Evolutionary conservation across 345 rosid genomes (phyloP), one percentile per base, ranked within the genome.

Genomic region (Populus deltoides): DNA sequence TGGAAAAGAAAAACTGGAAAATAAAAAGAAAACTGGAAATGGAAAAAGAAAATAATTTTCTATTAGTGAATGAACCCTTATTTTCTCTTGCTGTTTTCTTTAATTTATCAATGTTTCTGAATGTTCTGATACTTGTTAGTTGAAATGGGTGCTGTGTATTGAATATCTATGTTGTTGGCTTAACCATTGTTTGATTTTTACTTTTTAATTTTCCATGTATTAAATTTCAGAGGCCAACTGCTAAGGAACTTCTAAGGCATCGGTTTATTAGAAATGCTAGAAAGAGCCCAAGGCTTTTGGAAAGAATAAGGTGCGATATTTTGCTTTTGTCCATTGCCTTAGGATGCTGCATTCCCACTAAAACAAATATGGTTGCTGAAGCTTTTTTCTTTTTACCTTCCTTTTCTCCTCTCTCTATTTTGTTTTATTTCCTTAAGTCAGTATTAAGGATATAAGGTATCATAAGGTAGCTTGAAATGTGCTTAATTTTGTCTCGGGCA

Each of bases 181-280:
- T 66, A 80, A 70, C 36, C 39, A 68, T 45, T 45, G n/a, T 38
- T 61, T 55, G 57, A 53, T 78, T 73, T 24, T 73, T 73, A 68
- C 49, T 10, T 75, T 51, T 70, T 73, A 70, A 24, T 73, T 49
- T 71, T 80, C 75, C 49, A 74, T 70, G 77, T 66, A 35, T 86
- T 72, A 76, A 43, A 85, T 86, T 86, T 79, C 94, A 94, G 99
- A 89, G 99, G 85, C 92, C 86, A 84, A 91, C 92, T 83, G 99
- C 99, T 70, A 97, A 87, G 90, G 99, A 97, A 78, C 98, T 97
- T 83, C 88, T 92, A 79, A 97, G 85, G 89, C 93, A 91, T 72
- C 95, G 97, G n/a, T 97, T 94, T 81, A 91, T 94, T 68, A 90
- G 75, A 86, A 89, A 81, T 89, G 93, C 86, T 59, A 89, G 94